Conservation (phyloP, 1,284 basidiomycete species). For the Irpex rosettiformis region DNA sequence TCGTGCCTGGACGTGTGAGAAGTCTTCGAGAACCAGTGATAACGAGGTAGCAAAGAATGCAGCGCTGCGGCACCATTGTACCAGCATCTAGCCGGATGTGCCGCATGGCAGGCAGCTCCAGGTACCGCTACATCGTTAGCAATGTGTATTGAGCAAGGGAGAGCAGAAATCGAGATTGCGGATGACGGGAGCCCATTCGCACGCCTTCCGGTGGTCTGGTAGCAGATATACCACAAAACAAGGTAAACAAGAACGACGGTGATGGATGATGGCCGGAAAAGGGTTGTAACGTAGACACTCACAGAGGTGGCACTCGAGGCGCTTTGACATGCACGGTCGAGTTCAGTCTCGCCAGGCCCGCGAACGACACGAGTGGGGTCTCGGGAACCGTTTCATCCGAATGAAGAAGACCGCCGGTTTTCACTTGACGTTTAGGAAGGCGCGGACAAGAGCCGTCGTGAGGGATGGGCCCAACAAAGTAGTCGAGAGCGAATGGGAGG, state of each 20-base stretch:
- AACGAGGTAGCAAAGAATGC: background rate
- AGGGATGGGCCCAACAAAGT: conserved; percentile 63
- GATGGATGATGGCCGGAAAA: background rate
- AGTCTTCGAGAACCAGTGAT: background rate
- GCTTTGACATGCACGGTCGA: conserved; percentile 49
- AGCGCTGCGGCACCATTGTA: too few relatives aligned
- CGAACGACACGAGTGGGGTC: conserved; percentile 15
- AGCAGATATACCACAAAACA: background rate
- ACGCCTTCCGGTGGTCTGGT: background rate
- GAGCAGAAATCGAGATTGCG: background rate
- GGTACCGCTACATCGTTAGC: background rate
- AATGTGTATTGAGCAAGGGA: background rate
- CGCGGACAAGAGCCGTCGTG: conserved; percentile 61
- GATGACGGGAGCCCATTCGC: background rate
- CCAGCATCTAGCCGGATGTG: background rate
- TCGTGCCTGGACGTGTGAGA: background rate
- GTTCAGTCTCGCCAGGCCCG: conserved; percentile 31
- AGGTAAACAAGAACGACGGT: background rate
- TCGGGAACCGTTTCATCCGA: conserved; percentile 19
- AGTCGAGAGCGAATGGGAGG: conserved; percentile 60
- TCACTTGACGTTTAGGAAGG: conserved; percentile 17
- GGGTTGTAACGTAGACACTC: conserved; percentile 25
- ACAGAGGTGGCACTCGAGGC: conserved; percentile 55
- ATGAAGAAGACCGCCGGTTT: conserved; percentile 10
- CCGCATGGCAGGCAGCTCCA: background rate